Evolutionary conservation across 345 rosid genomes (phyloP).

Genomic region (Eutrema yunnanense): DNA sequence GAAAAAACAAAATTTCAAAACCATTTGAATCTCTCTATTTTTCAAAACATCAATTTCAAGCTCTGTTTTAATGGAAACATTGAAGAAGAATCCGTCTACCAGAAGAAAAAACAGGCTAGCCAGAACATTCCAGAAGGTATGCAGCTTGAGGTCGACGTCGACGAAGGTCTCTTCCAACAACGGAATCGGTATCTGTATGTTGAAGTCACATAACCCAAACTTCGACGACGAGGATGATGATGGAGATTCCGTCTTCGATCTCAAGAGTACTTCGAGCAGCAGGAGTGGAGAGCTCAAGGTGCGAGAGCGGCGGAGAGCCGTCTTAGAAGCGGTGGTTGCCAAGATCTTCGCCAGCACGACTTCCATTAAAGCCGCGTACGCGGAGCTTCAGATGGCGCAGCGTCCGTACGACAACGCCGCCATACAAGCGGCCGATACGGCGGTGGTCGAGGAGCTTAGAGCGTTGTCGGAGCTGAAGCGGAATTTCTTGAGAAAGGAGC

Average conservation of each 20-base stretch:
- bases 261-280: conserved; percentile 22
- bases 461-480: conserved; percentile 70
- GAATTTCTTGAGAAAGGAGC: conserved; percentile 53
- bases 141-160: conserved; percentile 43
- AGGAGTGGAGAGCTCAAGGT: conserved; percentile 13
- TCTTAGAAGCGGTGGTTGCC: conserved; percentile 63
- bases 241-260: conserved; percentile 26
- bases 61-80: conserved; percentile 40
- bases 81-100: conserved; percentile 46
- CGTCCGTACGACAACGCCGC: conserved; percentile 71
- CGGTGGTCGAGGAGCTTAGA: conserved; percentile 74
- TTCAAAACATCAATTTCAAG: not conserved
- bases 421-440: conserved; percentile 76
- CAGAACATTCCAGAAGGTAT: conserved; percentile 63
- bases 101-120: conserved; percentile 50
- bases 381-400: conserved; percentile 93
- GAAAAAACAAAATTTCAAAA: not conserved
- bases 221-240: conserved; percentile 22
- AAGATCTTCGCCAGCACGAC: conserved; percentile 76
- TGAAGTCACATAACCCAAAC: conserved; percentile 43
- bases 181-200: conserved; percentile 70
- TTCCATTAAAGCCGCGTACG: conserved; percentile 85
- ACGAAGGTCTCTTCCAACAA: conserved; percentile 47
- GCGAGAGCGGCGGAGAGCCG: conserved; percentile 41
- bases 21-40: not conserved